Conservation (phyloP, 2,329 filamentous ascomycete species). For the Cytospora piceae region DNA sequence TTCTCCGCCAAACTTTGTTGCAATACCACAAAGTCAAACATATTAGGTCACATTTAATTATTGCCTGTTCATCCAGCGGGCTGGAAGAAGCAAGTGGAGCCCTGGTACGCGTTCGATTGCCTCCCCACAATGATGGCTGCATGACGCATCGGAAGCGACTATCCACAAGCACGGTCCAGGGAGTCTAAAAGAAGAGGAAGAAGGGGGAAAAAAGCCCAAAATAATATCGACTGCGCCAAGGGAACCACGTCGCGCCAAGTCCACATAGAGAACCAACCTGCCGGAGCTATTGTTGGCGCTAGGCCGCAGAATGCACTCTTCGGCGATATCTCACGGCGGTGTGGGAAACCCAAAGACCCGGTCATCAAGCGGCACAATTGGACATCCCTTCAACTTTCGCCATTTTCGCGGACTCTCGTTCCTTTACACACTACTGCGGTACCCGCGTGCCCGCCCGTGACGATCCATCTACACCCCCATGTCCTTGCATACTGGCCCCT, state of each 20-base stretch:
- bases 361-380: neutral
- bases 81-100: conserved; percentile 24
- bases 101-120: conserved; percentile 15
- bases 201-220: neutral
- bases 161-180: conserved; percentile 15
- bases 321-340: neutral
- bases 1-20: neutral
- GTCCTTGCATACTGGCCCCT: conserved; percentile 1
- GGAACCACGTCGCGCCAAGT: conserved; percentile 1
- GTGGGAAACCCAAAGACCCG: neutral
- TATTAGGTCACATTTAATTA: neutral
- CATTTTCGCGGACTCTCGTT: neutral
- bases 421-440: neutral
- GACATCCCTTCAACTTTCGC: neutral
- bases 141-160: conserved; percentile 25
- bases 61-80: conserved; percentile 2
- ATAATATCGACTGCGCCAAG: neutral
- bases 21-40: neutral
- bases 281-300: neutral
- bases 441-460: conserved; percentile 1
- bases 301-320: neutral
- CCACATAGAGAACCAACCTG: neutral
- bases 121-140: conserved; percentile 18
- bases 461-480: conserved; percentile 1
- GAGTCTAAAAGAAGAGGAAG: neutral